Evolutionary conservation across 2,329 filamentous ascomycete genomes (phyloP), one percentile per base, ranked within the genome.

Genomic region (Colletotrichum plurivorum): DNA sequence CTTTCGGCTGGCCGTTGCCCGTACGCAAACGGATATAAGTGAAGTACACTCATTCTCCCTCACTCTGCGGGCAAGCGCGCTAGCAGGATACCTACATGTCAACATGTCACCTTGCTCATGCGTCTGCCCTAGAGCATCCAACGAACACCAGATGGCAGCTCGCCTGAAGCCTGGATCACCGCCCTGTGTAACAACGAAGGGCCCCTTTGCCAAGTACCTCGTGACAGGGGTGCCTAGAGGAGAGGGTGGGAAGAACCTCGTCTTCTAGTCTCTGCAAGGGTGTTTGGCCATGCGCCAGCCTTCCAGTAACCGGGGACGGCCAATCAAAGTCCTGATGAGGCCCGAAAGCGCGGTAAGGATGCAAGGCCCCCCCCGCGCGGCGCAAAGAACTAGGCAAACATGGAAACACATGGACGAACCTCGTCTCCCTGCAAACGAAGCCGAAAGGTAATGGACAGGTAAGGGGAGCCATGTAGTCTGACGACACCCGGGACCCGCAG

Each of bases 291-390:
- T 63, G 52, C 60, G 41, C 36, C 45, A 56, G 55, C 43, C 55
- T 67, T 46, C 67, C 67, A 67, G 46, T 12, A 67, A 60, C 20
- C 51, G 48, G 67, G 67, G 25, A 69, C 56, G 45, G 45, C 67
- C 62, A 69, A 69, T 54, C 49, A 60, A 36, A 41, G 31, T 36
- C 15, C 31, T 20, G 36, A 13, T 12, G 20, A 41, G 51, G 31
- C 41, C 62, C 55, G 52, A 56, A 39, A 22, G 18, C 31, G 55
- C 55, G 51, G 63, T 39, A 52, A 54, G 51, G 51, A 66, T 25
- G 63, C 18, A 57, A 16, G 45, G 31, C 31, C 39, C 49, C 49
- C 62, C 48, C 56, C 49, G 43, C 59, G 20, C 49, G 49, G 56
- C 27, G 43, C 13, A 45, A 56, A 41, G n/a, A 39, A 67, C 39